A percentile compares a stretch with the other conserved stretches of the same genome.
Conservation (phyloP, 2,329 filamentous ascomycete genomes). For the Fusarium armeniacum region DNA sequence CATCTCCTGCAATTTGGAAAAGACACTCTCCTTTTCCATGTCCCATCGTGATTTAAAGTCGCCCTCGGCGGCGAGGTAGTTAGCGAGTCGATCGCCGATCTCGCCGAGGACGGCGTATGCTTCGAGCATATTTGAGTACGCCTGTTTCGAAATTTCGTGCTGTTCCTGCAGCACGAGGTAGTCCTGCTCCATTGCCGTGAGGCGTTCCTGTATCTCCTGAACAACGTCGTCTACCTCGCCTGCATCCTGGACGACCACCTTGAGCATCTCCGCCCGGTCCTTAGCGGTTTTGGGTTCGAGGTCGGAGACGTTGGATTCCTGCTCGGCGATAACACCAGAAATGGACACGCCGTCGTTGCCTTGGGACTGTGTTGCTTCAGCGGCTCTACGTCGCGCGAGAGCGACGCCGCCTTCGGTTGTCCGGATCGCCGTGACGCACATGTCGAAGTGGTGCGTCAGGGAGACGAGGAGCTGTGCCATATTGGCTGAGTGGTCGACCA, state of each 20-base stretch:
- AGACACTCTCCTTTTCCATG: conserved; percentile 78
- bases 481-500: conserved; percentile 81
- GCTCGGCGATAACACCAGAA: conserved; percentile 74
- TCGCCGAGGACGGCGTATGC: conserved; percentile 77
- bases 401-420: conserved; percentile 87
- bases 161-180: conserved; percentile 74
- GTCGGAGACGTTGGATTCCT: conserved; percentile 64
- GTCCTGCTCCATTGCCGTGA: conserved; percentile 81
- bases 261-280: conserved; percentile 86
- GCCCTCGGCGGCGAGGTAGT: conserved; percentile 74
- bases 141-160: conserved; percentile 63
- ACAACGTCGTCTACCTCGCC: conserved; percentile 76
- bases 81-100: conserved; percentile 74
- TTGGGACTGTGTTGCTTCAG: conserved; percentile 70
- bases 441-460: conserved; percentile 89
- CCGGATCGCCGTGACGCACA: conserved; percentile 91
- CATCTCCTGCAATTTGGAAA: conserved; percentile 79
- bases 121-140: conserved; percentile 70
- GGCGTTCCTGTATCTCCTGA: conserved; percentile 78
- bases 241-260: conserved; percentile 81
- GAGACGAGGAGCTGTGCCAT: conserved; percentile 87
- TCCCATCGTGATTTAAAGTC: conserved; percentile 79
- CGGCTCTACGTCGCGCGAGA: conserved; percentile 75
- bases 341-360: conserved; percentile 69
- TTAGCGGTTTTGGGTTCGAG: conserved; percentile 79